phyloP scores from a whole-genome alignment of 495 filamentous ascomycete species.

The Bathelium albidoporum region DNA sequence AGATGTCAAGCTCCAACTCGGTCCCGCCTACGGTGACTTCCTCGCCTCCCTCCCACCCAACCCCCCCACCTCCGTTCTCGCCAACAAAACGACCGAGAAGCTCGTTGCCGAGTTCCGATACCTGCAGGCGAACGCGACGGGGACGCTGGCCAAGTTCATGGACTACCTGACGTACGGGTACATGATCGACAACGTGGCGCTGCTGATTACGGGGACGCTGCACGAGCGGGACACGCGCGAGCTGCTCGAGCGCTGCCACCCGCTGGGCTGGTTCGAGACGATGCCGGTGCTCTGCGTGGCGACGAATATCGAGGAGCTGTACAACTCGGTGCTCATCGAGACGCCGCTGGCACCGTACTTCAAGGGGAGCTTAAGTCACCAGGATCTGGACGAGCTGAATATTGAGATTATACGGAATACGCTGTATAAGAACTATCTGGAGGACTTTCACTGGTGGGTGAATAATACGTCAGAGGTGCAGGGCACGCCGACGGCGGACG shows the following conservation, averaged over 20 bases:
- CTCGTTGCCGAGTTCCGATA: slow-evolving; percentile 96
- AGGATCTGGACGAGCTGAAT: slow-evolving; percentile 96
- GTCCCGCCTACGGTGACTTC: slow-evolving; percentile 94
- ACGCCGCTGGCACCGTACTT: slow-evolving; percentile 94
- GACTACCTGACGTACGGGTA: slow-evolving; percentile 97
- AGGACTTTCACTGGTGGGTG: slow-evolving; percentile 91
- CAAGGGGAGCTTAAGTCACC: slow-evolving; percentile 86
- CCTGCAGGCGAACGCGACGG: slow-evolving; percentile 80
- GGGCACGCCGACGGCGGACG: slow-evolving; percentile 81
- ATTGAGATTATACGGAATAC: slow-evolving; percentile 99
- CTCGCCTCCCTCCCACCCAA: slow-evolving; percentile 90
- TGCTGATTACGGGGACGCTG: slow-evolving; percentile 95
- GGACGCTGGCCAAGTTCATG: slow-evolving; percentile 84
- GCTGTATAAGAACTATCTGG: slow-evolving; percentile 97
- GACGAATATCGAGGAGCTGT: slow-evolving; percentile 95
- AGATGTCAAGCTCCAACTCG: slow-evolving; percentile 98
- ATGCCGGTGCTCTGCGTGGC: slow-evolving; percentile 96
- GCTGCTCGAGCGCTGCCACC: slow-evolving; percentile 90
- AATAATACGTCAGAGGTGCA: slow-evolving; percentile 72
- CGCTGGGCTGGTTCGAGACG: slow-evolving; percentile 96
- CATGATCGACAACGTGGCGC: slow-evolving; percentile 99
- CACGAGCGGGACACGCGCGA: slow-evolving; percentile 96
- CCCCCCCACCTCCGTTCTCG: slow-evolving; percentile 89
- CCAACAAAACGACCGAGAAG: slow-evolving; percentile 93
- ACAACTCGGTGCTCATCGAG: slow-evolving; percentile 95